Evolutionary conservation across 257 asterid species (phyloP).

Genomic region (Solanum infundibuliforme): DNA sequence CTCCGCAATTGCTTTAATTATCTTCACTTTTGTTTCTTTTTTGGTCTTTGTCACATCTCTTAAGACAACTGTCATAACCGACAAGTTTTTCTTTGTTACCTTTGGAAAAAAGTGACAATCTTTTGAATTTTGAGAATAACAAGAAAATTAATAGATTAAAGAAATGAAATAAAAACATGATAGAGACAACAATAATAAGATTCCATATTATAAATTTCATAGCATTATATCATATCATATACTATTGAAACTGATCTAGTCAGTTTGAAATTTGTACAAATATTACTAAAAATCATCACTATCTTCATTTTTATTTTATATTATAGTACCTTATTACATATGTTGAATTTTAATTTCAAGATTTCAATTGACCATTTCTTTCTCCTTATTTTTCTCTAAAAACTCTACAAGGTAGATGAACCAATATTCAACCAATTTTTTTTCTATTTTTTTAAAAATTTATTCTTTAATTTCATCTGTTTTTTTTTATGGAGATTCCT

Average conservation of each 20-base stretch:
- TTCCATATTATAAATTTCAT: not conserved
- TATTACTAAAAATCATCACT: not conserved
- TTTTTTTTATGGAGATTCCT: conserved; percentile 28
- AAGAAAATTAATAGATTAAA: not conserved
- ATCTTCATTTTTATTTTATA: not conserved
- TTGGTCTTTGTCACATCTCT: not conserved
- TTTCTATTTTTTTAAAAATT: not conserved
- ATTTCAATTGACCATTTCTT: conserved; percentile 32
- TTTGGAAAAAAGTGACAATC: not conserved
- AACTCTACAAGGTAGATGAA: not conserved
- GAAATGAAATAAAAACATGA: not conserved
- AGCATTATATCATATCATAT: not conserved
- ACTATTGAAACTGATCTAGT: not conserved
- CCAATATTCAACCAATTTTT: not conserved
- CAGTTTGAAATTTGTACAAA: not conserved
- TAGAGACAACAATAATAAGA: not conserved
- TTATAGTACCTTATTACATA: not conserved
- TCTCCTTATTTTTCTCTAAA: conserved; percentile 34
- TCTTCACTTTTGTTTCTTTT: not conserved
- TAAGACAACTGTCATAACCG: not conserved
- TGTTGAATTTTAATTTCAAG: not conserved
- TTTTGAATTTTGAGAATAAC: not conserved
- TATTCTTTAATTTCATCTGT: not conserved
- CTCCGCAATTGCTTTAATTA: rapidly evolving
- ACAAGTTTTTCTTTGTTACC: not conserved